These are phyloP conservation scores for Boletus pseudo-olivaceus DNA, from an alignment of 768 basidiomycete genomes.

Conservation along the genomic window DNA sequence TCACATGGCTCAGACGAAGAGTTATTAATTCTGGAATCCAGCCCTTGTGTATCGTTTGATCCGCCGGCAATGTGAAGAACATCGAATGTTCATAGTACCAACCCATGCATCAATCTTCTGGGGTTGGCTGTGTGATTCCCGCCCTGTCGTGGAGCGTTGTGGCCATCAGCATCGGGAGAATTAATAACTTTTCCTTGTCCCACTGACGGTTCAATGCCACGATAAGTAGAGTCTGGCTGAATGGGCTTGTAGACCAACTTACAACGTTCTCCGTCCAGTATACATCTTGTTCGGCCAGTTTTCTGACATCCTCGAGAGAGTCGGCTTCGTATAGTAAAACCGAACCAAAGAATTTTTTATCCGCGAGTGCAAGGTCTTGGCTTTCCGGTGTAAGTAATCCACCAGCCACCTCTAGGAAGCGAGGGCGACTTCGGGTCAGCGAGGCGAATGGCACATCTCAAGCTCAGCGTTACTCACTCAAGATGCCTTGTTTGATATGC, in stretches of 20 bases:
- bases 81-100: not conserved
- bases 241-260: constrained; percentile 18
- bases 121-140: constrained; percentile 20
- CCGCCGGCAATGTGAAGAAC: not conserved
- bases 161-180: constrained; percentile 44
- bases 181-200: constrained; percentile 52
- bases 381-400: constrained; percentile 59
- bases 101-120: constrained; percentile 15
- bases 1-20: not conserved
- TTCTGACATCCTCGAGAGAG: constrained; percentile 43
- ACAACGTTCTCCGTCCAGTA: constrained; percentile 45
- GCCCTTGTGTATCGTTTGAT: constrained; percentile 4
- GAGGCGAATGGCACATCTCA: constrained; percentile 6
- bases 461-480: constrained; percentile 41
- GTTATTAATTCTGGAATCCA: not conserved
- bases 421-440: constrained; percentile 1
- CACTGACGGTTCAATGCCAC: constrained; percentile 38
- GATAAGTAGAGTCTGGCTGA: not conserved
- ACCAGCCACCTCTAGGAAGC: constrained; percentile 47
- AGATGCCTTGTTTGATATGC: constrained; percentile 40
- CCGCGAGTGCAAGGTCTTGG: constrained; percentile 38
- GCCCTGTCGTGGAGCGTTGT: constrained; percentile 30
- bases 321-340: constrained; percentile 53
- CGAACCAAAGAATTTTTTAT: constrained; percentile 62
- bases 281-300: constrained; percentile 40